Evolutionary conservation across 305 asterid genomes (phyloP).

Genomic region (Fraxinus sp.): DNA sequence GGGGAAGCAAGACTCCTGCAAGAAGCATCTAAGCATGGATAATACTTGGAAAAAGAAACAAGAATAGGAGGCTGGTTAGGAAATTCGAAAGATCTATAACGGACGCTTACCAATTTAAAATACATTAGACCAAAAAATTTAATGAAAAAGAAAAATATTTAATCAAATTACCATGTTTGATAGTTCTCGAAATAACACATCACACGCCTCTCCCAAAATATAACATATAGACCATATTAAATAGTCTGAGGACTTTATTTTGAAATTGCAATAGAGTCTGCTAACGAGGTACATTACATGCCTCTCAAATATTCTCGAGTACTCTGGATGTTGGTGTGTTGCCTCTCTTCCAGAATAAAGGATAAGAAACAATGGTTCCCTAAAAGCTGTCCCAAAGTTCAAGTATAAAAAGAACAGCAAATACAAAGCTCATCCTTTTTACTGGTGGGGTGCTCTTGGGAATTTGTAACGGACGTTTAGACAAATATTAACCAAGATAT

Average conservation of each 20-base stretch:
- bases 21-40: not conserved
- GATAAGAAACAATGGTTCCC: not conserved
- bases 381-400: not conserved
- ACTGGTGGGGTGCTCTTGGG: not conserved
- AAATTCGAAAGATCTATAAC: not conserved
- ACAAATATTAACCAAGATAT: not conserved
- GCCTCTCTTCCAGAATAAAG: not conserved
- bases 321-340: not conserved
- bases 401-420: not conserved
- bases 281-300: not conserved
- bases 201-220: not conserved
- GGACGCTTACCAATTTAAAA: not conserved
- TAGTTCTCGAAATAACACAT: not conserved
- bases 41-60: not conserved
- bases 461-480: not conserved
- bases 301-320: not conserved
- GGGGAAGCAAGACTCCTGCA: slow-evolving; percentile 87
- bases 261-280: not conserved
- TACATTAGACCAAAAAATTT: not conserved
- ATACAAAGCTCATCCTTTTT: not conserved
- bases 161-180: not conserved
- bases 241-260: not conserved
- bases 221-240: not conserved
- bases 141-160: not conserved
- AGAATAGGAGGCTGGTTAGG: not conserved